Percentiles rank a stretch among this genome's conserved stretches.
Conservation (phyloP, 2,329 filamentous ascomycete genomes). For the Beauveria scarabaeidicola region DNA sequence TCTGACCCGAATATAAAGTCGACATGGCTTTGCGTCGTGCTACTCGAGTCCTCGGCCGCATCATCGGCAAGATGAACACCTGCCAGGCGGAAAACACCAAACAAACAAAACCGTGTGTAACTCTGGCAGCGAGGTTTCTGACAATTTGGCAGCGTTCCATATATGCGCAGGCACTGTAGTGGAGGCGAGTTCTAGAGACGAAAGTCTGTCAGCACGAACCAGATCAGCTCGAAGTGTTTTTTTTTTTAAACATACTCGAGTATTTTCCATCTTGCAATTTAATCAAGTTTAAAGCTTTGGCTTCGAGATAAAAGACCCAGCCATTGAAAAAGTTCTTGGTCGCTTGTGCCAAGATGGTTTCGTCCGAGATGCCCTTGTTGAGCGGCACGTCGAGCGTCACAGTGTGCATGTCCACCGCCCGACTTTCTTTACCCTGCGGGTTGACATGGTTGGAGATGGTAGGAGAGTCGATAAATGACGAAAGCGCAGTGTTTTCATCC, state of each 20-base stretch:
- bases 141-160: constrained; percentile 16
- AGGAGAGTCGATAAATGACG: neutral
- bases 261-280: neutral
- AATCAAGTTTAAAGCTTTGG: constrained; percentile 7
- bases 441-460: constrained; percentile 19
- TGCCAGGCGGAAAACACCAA: constrained; percentile 21
- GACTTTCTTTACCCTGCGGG: constrained; percentile 13
- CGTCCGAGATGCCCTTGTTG: constrained; percentile 15
- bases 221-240: too few relatives aligned
- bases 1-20: constrained; percentile 24
- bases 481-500: neutral
- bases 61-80: constrained; percentile 12
- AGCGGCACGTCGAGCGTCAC: constrained; percentile 17
- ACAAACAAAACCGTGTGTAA: constrained; percentile 20
- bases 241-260: constrained; percentile 5
- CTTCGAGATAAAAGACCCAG: constrained; percentile 20
- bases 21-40: constrained; percentile 17
- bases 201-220: neutral
- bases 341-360: constrained; percentile 21
- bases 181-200: neutral
- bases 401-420: constrained; percentile 17
- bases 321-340: constrained; percentile 24
- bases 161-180: constrained; percentile 11
- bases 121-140: constrained; percentile 13
- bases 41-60: neutral